Base-by-base conservation (phyloP, 1,139 yeast species). In the Hyphopichia khmerensis region DNA sequence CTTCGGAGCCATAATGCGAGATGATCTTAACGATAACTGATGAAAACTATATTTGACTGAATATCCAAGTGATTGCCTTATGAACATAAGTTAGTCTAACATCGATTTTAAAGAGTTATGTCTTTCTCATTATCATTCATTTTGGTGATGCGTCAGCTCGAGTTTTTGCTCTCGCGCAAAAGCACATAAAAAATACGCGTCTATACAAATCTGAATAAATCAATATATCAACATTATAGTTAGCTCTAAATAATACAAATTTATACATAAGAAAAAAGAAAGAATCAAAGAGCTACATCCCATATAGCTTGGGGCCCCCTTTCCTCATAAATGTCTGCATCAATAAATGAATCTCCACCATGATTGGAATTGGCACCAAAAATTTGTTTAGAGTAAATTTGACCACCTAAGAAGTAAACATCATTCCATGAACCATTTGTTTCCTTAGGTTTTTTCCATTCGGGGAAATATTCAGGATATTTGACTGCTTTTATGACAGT, bases 401-500 rank as follows among this genome's bases (percentile, higher is more conserved):
- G 88, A 1, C 89, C 96, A 2, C 98, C 98, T 47, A 91, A 69
- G 57, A 91, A 88, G 47, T 84, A 80, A 27, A 67, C 67, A 51
- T 88, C 93, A 48, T 86, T 84, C 80, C 81, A 77, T 23, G 75
- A 69, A 8, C 86, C 85, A 2, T 88, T 89, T 38, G 46, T 53
- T 34, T 68, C 75, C 54, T 71, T 71, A 36, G 80, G 79, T 53
- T 83, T 83, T 64, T 91, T 91, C 98, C 98, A 93, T 53, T 89
- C 96, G 1, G 96, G 89, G 65, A 93, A 93, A 62, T 93, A 91
- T 40, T 91, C 98, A 0, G 97, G 95, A 59, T 81, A 77, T 54
- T 84, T 85, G 27, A 84, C 82, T 41, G 82, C 60, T 51, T 78
- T 82, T 43, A 91, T 78, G 11, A 82, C 72, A 17, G 83, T 80